phyloP scores from a whole-genome alignment of 805 yeast genomes.

The Lachancea nothofagi region DNA sequence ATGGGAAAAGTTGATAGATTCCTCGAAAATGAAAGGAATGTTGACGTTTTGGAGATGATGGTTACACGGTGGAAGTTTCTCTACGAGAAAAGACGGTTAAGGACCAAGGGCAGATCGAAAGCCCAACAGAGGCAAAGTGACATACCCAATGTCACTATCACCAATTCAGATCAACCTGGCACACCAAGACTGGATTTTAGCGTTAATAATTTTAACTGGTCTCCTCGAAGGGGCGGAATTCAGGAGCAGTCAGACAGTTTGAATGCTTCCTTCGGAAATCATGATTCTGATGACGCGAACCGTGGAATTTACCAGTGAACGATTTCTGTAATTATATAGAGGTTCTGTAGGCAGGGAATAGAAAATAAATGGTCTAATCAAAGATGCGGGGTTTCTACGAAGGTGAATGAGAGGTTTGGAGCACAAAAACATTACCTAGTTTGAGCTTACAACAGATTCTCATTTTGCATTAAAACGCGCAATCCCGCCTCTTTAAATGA shows the following conservation, averaged over 20 bases:
- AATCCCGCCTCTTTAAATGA: no score
- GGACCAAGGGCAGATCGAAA: not conserved
- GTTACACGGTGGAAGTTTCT: slow-evolving; percentile 34
- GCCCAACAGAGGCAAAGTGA: not conserved
- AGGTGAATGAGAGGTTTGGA: no score
- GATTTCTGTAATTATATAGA: no score
- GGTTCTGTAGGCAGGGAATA: no score
- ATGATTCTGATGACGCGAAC: not conserved
- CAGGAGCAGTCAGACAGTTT: not conserved
- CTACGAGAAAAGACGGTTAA: not conserved
- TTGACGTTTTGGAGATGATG: slow-evolving; percentile 35
- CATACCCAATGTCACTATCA: not conserved
- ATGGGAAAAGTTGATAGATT: slow-evolving; percentile 50
- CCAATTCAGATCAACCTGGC: slow-evolving; percentile 8
- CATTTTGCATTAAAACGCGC: no score
- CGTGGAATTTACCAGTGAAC: not conserved
- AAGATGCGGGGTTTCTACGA: no score
- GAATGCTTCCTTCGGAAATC: not conserved
- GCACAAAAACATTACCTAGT: no score
- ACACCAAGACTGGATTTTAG: slow-evolving; percentile 28
- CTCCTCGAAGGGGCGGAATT: slow-evolving; percentile 15
- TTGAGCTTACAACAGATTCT: no score
- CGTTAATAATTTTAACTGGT: slow-evolving; percentile 28
- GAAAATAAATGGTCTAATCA: no score
- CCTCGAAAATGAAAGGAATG: slow-evolving; percentile 29